Conservation (phyloP, 2,329 filamentous ascomycete species). For the Apiospora phragmitis region DNA sequence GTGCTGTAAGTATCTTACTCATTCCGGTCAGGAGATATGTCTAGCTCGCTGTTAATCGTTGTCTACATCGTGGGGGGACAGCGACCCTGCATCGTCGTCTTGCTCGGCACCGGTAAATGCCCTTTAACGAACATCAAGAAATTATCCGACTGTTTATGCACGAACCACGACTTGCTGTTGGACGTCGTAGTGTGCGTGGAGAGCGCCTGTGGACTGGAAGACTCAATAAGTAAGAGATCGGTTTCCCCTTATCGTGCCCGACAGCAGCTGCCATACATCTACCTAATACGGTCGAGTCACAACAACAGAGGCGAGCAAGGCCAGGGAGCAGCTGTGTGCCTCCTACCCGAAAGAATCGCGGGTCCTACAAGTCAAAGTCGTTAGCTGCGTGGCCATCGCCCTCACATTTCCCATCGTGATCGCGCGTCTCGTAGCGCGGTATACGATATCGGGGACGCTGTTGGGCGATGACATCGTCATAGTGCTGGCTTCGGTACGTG, state of each 20-base stretch:
- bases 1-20: not conserved
- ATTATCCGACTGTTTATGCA: conserved; percentile 20
- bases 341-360: conserved; percentile 22
- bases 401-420: conserved; percentile 19
- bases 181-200: conserved; percentile 21
- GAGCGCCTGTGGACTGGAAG: conserved; percentile 18
- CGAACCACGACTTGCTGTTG: conserved; percentile 16
- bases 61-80: not conserved
- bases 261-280: not conserved
- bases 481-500: conserved; percentile 8
- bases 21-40: not conserved
- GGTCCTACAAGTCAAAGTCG: conserved; percentile 16
- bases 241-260: not conserved
- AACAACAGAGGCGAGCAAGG: not conserved
- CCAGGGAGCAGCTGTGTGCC: conserved; percentile 17
- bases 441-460: conserved; percentile 15
- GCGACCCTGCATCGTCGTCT: not conserved
- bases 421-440: conserved; percentile 21
- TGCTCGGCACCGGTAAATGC: conserved; percentile 12
- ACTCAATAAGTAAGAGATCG: conserved; percentile 16
- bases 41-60: not conserved
- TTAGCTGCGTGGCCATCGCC: conserved; percentile 13
- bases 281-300: not conserved
- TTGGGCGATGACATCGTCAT: conserved; percentile 21
- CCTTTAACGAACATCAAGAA: conserved; percentile 14